Evolutionary conservation across 2,329 filamentous ascomycete species (phyloP), one percentile per base, ranked within the genome.

Genomic region (Sporothrix globosa): DNA sequence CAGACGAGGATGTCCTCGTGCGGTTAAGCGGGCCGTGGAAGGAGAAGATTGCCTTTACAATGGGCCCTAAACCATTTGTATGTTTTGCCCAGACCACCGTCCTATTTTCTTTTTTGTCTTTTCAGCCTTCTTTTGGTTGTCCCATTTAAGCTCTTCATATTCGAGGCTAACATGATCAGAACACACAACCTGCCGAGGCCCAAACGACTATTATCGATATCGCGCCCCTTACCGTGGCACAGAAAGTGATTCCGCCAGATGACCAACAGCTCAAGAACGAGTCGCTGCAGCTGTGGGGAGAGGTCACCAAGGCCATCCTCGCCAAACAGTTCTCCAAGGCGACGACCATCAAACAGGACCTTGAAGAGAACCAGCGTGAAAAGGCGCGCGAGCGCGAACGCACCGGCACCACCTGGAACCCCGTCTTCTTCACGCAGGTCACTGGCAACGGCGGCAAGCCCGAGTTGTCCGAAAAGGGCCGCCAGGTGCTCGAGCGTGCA

Each of bases 1-100:
- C 93, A 0, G 92, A 96, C 1, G 89, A 91, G 72, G 93, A 97
- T 76, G 83, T 99, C 44, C 85, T 98, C 68, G 92, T 90, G 53
- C 87, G 92, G 71, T 87, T 99, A 75, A 90, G 90, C 74, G 96
- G 96, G 3, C 90, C 89, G 65, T 99, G 96, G 96, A 92, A 92
- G 76, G 88, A 90, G 75, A 90, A 84, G 80, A 81, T 90, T 65
- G 81, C 86, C 70, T 89, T 89, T 74, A 88, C 87, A 1, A 75
- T 90, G 10, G 88, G 87, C 0, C 79, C 87, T 1, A 87, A 87
- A 76, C 85, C 85, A 65, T 77, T 89, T 73, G 90, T 92, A 84
- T 79, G 89, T 84, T 63, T 10, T 69, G 13, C 11, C 30, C 27
- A 24, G 13, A 19, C 14, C 46, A 17, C 39, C 34, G n/a, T 4